Conservation (phyloP, 2,329 filamentous ascomycete species). For the Verticillium tricorpus region DNA sequence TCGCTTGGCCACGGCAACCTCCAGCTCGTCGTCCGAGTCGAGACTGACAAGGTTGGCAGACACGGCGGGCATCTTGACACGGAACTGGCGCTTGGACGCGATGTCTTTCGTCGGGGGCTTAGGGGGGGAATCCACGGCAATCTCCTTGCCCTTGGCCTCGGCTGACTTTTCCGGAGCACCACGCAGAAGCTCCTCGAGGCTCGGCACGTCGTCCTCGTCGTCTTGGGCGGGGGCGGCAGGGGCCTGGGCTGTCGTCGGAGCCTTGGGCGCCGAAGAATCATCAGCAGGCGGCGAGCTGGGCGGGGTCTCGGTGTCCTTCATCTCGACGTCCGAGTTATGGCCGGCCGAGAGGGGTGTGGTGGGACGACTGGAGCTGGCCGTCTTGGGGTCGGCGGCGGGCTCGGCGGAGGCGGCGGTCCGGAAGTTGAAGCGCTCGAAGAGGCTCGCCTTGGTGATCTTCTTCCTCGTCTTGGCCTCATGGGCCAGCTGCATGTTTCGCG, state of each 20-base stretch:
- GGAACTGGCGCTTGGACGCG: conserved; percentile 41
- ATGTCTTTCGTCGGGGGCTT: conserved; percentile 14
- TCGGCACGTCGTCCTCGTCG: conserved; percentile 30
- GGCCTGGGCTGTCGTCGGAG: not conserved
- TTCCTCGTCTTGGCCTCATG: conserved; percentile 90
- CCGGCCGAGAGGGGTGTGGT: conserved; percentile 36
- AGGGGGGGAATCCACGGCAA: conserved; percentile 9
- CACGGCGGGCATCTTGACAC: conserved; percentile 42
- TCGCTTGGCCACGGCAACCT: conserved; percentile 50
- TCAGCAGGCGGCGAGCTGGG: conserved; percentile 22
- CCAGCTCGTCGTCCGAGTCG: conserved; percentile 60
- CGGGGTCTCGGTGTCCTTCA: conserved; percentile 41
- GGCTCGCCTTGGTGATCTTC: conserved; percentile 76
- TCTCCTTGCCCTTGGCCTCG: conserved; percentile 59
- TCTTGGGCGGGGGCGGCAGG: conserved; percentile 4
- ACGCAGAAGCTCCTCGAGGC: conserved; percentile 28
- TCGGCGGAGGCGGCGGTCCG: conserved; percentile 33
- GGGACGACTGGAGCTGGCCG: conserved; percentile 52
- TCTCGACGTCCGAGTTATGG: conserved; percentile 50
- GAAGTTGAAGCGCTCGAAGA: conserved; percentile 83
- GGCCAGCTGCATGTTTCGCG: conserved; percentile 82
- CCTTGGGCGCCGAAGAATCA: conserved; percentile 1
- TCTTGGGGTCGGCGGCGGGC: conserved; percentile 24
- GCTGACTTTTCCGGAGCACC: conserved; percentile 30
- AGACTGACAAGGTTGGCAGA: conserved; percentile 35